These are phyloP conservation scores for Plasmodium billcollinsi DNA, from an alignment of 169 alveolate species.

Conservation along the genomic window DNA sequence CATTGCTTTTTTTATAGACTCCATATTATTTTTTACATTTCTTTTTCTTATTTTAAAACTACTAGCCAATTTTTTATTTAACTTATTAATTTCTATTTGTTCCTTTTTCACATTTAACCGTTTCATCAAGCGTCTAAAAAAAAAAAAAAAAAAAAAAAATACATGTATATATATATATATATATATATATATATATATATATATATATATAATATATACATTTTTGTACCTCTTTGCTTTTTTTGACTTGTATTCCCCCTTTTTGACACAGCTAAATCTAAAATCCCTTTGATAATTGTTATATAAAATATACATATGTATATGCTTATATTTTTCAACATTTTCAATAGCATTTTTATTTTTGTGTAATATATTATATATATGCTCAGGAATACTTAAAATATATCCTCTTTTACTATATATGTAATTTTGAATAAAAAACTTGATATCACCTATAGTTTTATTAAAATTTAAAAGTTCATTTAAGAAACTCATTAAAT, in stretches of 20 bases:
- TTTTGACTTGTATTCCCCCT: slow-evolving; percentile 55
- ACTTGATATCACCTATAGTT: slow-evolving; percentile 62
- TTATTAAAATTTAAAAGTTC: slow-evolving; percentile 62
- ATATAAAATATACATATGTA: slow-evolving; percentile 62
- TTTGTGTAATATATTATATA: slow-evolving; percentile 72
- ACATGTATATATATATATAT: background rate
- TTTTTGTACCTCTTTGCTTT: slow-evolving; percentile 33
- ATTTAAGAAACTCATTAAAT: slow-evolving; percentile 34
- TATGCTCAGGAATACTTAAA: slow-evolving; percentile 56
- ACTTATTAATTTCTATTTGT: slow-evolving; percentile 40
- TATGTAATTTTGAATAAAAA: slow-evolving; percentile 71
- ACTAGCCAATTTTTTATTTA: slow-evolving; percentile 25
- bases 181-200: background rate
- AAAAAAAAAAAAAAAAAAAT: background rate
- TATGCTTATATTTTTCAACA: slow-evolving; percentile 18
- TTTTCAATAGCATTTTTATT: slow-evolving; percentile 37
- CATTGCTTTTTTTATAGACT: background rate
- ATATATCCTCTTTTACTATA: slow-evolving; percentile 75
- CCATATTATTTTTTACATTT: slow-evolving; percentile 18
- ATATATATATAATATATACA: too few relatives aligned
- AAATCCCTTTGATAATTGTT: slow-evolving; percentile 52
- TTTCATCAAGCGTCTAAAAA: slow-evolving; percentile 58
- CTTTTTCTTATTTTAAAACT: slow-evolving; percentile 42
- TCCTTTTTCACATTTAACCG: slow-evolving; percentile 60
- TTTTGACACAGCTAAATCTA: slow-evolving; percentile 11